Evolutionary conservation across 192 early-diverging fungal genomes (phyloP).

Genomic region (Podochytrium sp.): DNA sequence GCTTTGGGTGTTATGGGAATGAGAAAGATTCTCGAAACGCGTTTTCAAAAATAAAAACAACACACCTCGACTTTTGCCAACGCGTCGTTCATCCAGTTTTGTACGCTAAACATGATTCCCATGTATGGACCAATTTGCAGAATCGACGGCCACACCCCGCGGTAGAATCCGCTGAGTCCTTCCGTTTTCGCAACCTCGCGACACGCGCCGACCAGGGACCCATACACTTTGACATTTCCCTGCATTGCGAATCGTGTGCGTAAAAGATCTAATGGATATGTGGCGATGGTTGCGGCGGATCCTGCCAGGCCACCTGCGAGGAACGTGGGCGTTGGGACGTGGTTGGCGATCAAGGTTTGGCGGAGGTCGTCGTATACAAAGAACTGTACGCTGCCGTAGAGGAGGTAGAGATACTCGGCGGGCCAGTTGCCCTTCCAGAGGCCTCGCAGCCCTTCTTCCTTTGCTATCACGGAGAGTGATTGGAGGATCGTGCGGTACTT

Average conservation of each 20-base stretch:
- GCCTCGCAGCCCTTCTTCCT: conserved; percentile 81
- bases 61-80: background rate
- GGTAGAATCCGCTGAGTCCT: conserved; percentile 83
- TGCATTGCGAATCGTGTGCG: conserved; percentile 93
- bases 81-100: conserved; percentile 38
- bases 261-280: conserved; percentile 96
- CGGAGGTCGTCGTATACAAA: conserved; percentile 69
- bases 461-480: conserved; percentile 69
- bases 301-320: conserved; percentile 79
- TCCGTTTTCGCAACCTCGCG: conserved; percentile 70
- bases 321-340: conserved; percentile 46
- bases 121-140: conserved; percentile 95
- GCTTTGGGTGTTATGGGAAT: too few relatives aligned
- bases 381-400: conserved; percentile 90
- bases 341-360: conserved; percentile 20
- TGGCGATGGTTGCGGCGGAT: conserved; percentile 72
- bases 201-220: conserved; percentile 65
- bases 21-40: background rate
- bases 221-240: conserved; percentile 67
- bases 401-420: conserved; percentile 90
- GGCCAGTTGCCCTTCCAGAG: conserved; percentile 94
- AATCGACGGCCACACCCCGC: conserved; percentile 78
- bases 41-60: background rate
- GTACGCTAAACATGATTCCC: conserved; percentile 87
- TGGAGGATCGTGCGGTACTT: conserved; percentile 72